Conservation (phyloP, 345 rosid species). For the Moringa oleifera region DNA sequence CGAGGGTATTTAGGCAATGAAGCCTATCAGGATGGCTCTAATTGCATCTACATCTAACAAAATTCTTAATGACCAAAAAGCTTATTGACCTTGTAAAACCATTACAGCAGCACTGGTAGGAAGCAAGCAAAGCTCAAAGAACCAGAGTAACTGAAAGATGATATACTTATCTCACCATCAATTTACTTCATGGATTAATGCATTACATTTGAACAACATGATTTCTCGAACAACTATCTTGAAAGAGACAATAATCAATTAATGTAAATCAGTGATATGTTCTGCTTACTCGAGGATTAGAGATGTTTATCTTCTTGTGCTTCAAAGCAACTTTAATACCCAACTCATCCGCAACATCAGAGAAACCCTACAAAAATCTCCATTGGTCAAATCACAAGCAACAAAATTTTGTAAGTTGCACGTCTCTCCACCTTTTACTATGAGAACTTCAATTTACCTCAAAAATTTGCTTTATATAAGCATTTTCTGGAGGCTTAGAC, state of each 20-base stretch:
- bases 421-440: not conserved
- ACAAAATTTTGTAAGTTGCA: constrained; percentile 8
- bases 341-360: constrained; percentile 77
- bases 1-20: too few species aligned
- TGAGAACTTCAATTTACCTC: constrained; percentile 47
- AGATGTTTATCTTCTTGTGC: constrained; percentile 96
- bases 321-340: constrained; percentile 71
- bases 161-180: not conserved
- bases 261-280: not conserved
- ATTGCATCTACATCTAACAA: too few species aligned
- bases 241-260: too few species aligned
- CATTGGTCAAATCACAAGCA: constrained; percentile 15
- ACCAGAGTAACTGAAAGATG: not conserved
- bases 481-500: constrained; percentile 95
- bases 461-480: constrained; percentile 79
- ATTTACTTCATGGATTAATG: not conserved
- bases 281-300: constrained; percentile 88
- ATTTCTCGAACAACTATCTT: not conserved
- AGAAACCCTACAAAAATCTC: constrained; percentile 54
- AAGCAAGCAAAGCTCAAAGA: not conserved
- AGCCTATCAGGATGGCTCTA: too few species aligned
- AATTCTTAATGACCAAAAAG: too few species aligned
- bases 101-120: too few species aligned
- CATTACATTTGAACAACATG: not conserved
- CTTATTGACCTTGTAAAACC: too few species aligned